phyloP scores from a whole-genome alignment of 176 grass and related monocot species.

The Aegilops umbellulata region DNA sequence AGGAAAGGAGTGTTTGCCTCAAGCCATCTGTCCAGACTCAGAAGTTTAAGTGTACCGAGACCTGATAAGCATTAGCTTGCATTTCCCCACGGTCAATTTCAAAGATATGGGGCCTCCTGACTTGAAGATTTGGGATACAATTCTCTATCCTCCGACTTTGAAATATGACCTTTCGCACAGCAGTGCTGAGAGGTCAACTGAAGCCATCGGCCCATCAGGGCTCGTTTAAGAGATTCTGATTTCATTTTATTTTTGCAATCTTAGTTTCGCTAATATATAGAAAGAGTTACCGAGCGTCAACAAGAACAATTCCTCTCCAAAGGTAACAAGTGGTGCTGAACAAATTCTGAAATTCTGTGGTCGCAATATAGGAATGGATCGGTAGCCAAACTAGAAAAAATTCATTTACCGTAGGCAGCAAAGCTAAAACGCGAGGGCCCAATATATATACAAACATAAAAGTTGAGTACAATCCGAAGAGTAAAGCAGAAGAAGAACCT shows the following conservation, averaged over 20 bases:
- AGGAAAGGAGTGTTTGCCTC: background rate
- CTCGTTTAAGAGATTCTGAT: background rate
- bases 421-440: background rate
- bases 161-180: background rate
- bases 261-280: background rate
- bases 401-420: background rate
- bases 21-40: background rate
- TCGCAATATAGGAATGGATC: background rate
- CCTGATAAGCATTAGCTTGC: background rate
- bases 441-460: background rate
- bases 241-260: background rate
- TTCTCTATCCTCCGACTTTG: background rate
- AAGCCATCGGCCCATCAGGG: background rate
- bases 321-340: background rate
- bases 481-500: constrained; percentile 39
- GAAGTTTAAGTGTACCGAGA: background rate
- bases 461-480: background rate
- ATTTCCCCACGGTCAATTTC: background rate
- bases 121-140: background rate
- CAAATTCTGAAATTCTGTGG: background rate
- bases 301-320: background rate
- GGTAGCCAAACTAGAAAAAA: background rate
- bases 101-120: background rate
- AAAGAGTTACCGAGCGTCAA: background rate
- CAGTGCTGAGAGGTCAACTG: background rate